These are phyloP conservation scores for Lactarius psammicola DNA, from an alignment of 768 basidiomycete species.

Conservation along the genomic window DNA sequence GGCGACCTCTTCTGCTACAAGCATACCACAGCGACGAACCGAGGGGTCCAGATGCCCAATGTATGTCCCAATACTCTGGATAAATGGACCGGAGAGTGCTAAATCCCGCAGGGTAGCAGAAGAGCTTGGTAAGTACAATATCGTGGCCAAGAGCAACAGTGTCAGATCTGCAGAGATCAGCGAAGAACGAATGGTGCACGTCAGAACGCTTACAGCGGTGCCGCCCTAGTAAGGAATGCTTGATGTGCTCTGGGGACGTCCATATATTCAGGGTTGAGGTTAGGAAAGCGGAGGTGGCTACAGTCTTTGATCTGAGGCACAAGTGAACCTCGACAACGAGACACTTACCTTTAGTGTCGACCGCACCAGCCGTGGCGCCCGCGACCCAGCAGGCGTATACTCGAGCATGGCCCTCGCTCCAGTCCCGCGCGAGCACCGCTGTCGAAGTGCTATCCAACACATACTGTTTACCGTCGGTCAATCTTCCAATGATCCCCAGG, in stretches of 20 bases:
- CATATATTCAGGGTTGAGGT: constrained; percentile 58
- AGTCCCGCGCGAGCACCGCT: constrained; percentile 54
- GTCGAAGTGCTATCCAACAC: constrained; percentile 52
- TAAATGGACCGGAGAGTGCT: constrained; percentile 57
- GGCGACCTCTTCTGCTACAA: constrained; percentile 81
- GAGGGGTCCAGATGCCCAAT: constrained; percentile 73
- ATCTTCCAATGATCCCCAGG: constrained; percentile 49
- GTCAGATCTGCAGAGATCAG: constrained; percentile 58
- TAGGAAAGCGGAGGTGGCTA: constrained; percentile 51
- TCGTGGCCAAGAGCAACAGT: constrained; percentile 59
- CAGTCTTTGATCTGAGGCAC: constrained; percentile 12
- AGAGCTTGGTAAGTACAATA: constrained; percentile 56
- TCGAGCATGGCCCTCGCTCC: constrained; percentile 57
- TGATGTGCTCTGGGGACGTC: constrained; percentile 76
- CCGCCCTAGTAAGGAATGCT: constrained; percentile 68
- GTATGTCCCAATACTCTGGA: constrained; percentile 69
- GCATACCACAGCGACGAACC: constrained; percentile 88
- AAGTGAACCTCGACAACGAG: neutral
- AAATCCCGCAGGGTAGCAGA: constrained; percentile 48
- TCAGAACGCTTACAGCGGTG: constrained; percentile 64
- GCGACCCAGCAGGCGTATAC: constrained; percentile 72
- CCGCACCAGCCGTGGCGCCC: constrained; percentile 40
- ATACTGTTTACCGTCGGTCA: constrained; percentile 45
- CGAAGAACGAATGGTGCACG: neutral
- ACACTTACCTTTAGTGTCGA: constrained; percentile 36